Percentiles rank a stretch among this genome's conserved stretches.
Conservation (phyloP, 1,284 basidiomycete genomes). For the Sporisorium iseilematis-ciliati region DNA sequence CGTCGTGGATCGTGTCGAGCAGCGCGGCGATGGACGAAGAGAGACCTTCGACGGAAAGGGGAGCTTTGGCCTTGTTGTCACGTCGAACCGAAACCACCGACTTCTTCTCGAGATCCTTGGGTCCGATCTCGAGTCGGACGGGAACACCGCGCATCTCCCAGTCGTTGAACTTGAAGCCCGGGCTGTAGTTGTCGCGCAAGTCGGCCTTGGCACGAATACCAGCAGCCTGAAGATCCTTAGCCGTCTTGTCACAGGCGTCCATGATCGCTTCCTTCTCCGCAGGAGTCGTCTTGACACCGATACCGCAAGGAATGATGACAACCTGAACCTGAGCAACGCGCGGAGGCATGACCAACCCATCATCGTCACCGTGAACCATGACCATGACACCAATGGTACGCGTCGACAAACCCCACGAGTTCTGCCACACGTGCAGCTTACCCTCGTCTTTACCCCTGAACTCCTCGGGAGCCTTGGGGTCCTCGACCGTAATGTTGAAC, state of each 20-base stretch:
- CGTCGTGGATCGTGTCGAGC: constrained; percentile 86
- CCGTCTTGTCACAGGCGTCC: constrained; percentile 76
- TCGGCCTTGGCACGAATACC: constrained; percentile 90
- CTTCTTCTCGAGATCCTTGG: constrained; percentile 86
- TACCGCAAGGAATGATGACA: constrained; percentile 91
- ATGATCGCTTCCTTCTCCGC: constrained; percentile 79
- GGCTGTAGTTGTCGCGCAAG: constrained; percentile 93
- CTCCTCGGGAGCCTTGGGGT: constrained; percentile 71
- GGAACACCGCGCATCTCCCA: constrained; percentile 95
- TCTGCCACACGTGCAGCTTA: constrained; percentile 93
- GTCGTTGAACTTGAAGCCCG: constrained; percentile 99
- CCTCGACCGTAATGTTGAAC: constrained; percentile 98
- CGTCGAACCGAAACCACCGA: constrained; percentile 88
- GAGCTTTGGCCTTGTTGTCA: constrained; percentile 77
- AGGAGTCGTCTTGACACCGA: constrained; percentile 74
- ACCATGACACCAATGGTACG: constrained; percentile 98
- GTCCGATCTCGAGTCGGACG: constrained; percentile 94
- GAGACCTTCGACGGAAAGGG: constrained; percentile 47
- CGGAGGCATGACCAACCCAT: constrained; percentile 94
- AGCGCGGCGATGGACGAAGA: constrained; percentile 70
- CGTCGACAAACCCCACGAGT: constrained; percentile 98
- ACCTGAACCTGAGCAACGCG: constrained; percentile 93
- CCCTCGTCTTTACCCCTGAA: constrained; percentile 64
- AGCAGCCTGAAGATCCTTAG: constrained; percentile 73
- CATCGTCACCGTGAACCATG: constrained; percentile 99